A percentile compares a stretch with the other conserved stretches of the same genome.
These are phyloP conservation scores for Vanrija humicola DNA, from an alignment of 1,284 basidiomycete species.

Conservation along the genomic window DNA sequence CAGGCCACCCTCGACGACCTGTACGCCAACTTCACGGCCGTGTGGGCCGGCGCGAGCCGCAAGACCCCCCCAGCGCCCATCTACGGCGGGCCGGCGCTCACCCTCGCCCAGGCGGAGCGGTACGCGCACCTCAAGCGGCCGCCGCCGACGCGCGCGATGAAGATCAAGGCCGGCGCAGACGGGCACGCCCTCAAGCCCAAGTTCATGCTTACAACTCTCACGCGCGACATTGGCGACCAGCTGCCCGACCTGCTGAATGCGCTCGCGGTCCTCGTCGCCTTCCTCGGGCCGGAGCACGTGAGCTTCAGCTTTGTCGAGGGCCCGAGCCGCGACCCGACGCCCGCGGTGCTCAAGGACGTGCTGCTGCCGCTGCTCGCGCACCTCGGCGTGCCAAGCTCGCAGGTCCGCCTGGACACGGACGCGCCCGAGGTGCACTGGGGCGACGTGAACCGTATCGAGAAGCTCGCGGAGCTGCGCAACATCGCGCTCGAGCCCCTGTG, in stretches of 20 bases:
- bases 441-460: slow-evolving; percentile 43
- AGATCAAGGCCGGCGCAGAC: background rate
- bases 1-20: slow-evolving; percentile 9
- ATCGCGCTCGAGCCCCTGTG: slow-evolving; percentile 43
- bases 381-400: slow-evolving; percentile 31
- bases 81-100: slow-evolving; percentile 31
- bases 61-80: slow-evolving; percentile 20
- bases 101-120: slow-evolving; percentile 28
- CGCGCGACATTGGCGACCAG: slow-evolving; percentile 40
- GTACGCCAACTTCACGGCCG: slow-evolving; percentile 8
- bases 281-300: slow-evolving; percentile 37
- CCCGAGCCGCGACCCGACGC: slow-evolving; percentile 44
- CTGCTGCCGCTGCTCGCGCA: slow-evolving; percentile 33
- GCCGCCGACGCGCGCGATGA: background rate
- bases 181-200: slow-evolving; percentile 28
- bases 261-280: slow-evolving; percentile 35
- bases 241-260: slow-evolving; percentile 46
- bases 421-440: slow-evolving; percentile 38
- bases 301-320: slow-evolving; percentile 47
- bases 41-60: slow-evolving; percentile 8
- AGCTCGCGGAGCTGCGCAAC: slow-evolving; percentile 45
- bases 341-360: slow-evolving; percentile 32
- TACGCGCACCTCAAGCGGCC: slow-evolving; percentile 31
- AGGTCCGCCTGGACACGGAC: slow-evolving; percentile 33
- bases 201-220: slow-evolving; percentile 41